A percentile compares a stretch with the other conserved stretches of the same genome.
These are phyloP conservation scores for Orbilia quercus DNA, from an alignment of 2,329 filamentous ascomycete species.

Conservation along the genomic window DNA sequence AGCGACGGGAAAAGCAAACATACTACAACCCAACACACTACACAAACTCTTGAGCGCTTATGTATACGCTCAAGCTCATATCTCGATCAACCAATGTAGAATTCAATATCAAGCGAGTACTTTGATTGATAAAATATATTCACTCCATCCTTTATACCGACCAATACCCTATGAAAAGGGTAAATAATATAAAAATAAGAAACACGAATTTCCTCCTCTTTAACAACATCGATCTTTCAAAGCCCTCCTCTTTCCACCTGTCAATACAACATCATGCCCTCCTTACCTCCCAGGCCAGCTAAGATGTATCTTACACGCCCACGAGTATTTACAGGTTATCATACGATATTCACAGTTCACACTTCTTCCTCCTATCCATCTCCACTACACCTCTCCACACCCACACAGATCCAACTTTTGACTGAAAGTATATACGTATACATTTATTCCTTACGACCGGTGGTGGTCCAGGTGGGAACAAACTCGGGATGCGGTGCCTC, in stretches of 20 bases:
- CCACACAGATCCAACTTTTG: conserved; percentile 1
- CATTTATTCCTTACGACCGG: conserved; percentile 27
- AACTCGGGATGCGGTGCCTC: conserved; percentile 36
- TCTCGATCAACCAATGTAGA: not conserved
- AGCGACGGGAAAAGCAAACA: conserved; percentile 16
- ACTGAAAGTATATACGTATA: conserved; percentile 5
- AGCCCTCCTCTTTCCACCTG: conserved; percentile 1
- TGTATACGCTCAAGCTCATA: not conserved
- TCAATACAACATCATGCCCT: conserved; percentile 21
- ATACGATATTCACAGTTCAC: conserved; percentile 7
- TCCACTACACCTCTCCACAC: not conserved
- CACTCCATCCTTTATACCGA: conserved; percentile 22
- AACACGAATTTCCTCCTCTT: conserved; percentile 26
- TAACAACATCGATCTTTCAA: conserved; percentile 2
- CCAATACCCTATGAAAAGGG: not conserved
- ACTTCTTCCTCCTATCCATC: conserved; percentile 1
- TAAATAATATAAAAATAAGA: conserved; percentile 8
- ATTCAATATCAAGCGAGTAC: not conserved
- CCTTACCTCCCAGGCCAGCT: conserved; percentile 10
- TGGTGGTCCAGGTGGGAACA: conserved; percentile 42
- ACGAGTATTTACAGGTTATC: conserved; percentile 40
- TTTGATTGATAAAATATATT: not conserved
- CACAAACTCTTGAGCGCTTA: not conserved
- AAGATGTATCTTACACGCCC: conserved; percentile 52
- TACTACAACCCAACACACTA: not conserved